These are phyloP conservation scores for Scheffersomyces cryptocercus DNA, from an alignment of 1,139 yeast species.

Conservation along the genomic window DNA sequence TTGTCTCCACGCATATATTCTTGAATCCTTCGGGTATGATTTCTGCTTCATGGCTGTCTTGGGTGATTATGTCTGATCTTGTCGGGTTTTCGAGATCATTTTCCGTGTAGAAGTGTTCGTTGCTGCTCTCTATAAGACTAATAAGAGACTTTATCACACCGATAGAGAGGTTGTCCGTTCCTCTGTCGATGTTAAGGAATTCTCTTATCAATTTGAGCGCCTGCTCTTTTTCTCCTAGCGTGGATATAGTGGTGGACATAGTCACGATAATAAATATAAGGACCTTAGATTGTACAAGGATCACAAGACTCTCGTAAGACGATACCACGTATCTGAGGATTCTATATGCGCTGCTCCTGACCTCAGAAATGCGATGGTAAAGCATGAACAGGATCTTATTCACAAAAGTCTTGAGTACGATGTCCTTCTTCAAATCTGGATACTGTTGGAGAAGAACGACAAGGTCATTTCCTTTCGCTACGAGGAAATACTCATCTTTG, in stretches of 20 bases:
- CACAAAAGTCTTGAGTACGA: slow-evolving; percentile 63
- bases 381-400: slow-evolving; percentile 62
- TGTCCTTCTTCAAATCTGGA: slow-evolving; percentile 65
- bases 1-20: slow-evolving; percentile 61
- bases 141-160: slow-evolving; percentile 75
- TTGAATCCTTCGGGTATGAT: slow-evolving; percentile 33
- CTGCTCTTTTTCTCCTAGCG: slow-evolving; percentile 70
- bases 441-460: slow-evolving; percentile 56
- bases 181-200: slow-evolving; percentile 58
- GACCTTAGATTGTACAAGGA: slow-evolving; percentile 50
- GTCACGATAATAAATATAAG: slow-evolving; percentile 67
- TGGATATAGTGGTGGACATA: slow-evolving; percentile 54
- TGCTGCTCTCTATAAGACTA: slow-evolving; percentile 50
- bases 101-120: slow-evolving; percentile 1
- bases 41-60: not conserved
- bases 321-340: slow-evolving; percentile 66
- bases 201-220: slow-evolving; percentile 72
- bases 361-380: slow-evolving; percentile 58
- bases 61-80: not conserved
- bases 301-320: slow-evolving; percentile 51
- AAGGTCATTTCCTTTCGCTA: slow-evolving; percentile 64
- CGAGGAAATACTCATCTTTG: slow-evolving; percentile 47
- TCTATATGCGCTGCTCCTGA: slow-evolving; percentile 75
- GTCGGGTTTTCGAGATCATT: slow-evolving; percentile 1
- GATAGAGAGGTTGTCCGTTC: slow-evolving; percentile 55